These are phyloP conservation scores for Lachnellula suecica DNA, from an alignment of 2,329 filamentous ascomycete genomes.

Conservation along the genomic window DNA sequence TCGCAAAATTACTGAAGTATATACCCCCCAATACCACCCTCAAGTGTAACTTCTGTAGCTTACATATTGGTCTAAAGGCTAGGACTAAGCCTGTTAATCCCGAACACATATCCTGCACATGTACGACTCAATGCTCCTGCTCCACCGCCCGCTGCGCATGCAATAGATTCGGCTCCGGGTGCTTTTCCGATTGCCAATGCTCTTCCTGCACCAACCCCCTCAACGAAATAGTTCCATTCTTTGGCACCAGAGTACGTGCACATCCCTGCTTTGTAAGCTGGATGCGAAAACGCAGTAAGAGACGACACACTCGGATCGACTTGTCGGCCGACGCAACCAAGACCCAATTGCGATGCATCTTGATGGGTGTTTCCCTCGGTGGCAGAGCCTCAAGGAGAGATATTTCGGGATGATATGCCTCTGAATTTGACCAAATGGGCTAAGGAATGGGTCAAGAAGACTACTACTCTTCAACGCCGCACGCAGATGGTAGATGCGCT, in stretches of 20 bases:
- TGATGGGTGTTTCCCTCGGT: neutral
- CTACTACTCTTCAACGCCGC: neutral
- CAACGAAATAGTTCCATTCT: neutral
- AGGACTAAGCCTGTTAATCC: no score
- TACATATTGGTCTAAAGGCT: no score
- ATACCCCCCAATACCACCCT: no score
- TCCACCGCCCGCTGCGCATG: neutral
- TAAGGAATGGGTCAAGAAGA: neutral
- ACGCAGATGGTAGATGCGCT: neutral
- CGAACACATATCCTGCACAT: neutral
- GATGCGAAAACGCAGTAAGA: neutral
- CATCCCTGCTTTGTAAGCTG: neutral
- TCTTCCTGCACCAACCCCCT: neutral
- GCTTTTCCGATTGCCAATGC: neutral
- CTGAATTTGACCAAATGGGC: neutral
- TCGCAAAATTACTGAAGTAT: no score
- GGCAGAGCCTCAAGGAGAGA: neutral
- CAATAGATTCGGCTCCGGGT: neutral
- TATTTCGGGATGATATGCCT: neutral
- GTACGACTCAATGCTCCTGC: neutral
- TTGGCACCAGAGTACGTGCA: neutral
- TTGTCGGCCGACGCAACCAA: neutral
- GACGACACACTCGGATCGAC: neutral
- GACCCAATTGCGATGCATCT: neutral
- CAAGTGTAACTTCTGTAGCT: no score